Percentiles rank a stretch among this genome's conserved stretches.
These are phyloP conservation scores for Cucurbita maxima DNA, from an alignment of 306 rosid species.

Conservation along the genomic window DNA sequence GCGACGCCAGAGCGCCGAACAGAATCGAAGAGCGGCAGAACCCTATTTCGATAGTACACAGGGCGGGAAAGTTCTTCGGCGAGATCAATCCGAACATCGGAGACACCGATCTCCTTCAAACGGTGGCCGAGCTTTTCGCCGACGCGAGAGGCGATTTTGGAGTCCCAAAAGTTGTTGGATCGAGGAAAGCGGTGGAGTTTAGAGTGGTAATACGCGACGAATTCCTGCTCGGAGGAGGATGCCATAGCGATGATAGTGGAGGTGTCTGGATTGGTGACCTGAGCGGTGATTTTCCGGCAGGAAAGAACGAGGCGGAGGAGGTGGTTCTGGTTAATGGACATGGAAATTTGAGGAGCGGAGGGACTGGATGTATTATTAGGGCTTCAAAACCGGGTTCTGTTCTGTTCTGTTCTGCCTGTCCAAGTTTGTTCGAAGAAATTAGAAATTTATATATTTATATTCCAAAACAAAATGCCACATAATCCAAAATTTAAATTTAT, in stretches of 20 bases:
- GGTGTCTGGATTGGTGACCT: conserved; percentile 11
- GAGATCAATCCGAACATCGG: conserved; percentile 3
- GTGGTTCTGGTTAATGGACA: conserved; percentile 10
- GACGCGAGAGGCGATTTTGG: conserved; percentile 17
- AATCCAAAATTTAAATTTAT: too few species aligned
- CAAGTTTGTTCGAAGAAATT: background rate
- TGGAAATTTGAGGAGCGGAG: background rate
- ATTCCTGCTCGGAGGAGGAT: conserved; percentile 22
- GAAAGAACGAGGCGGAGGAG: conserved; percentile 15
- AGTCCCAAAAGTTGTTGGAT: conserved; percentile 12
- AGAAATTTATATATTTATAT: background rate
- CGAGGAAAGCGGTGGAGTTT: conserved; percentile 13
- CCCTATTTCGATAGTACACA: background rate
- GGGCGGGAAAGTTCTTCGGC: conserved; percentile 14
- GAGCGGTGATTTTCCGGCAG: conserved; percentile 17
- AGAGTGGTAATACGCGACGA: conserved; percentile 10
- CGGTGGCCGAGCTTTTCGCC: conserved; percentile 12
- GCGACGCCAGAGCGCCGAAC: conserved; percentile 4
- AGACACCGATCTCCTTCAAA: conserved; percentile 7
- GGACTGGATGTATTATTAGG: background rate
- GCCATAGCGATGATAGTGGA: conserved; percentile 25
- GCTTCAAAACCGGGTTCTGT: background rate
- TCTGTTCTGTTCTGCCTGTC: background rate
- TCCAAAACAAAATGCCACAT: too few species aligned
- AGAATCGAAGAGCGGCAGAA: conserved; percentile 12